phyloP scores from a whole-genome alignment of 352 stramenopile genomes.

The Phytophthora pisi region DNA sequence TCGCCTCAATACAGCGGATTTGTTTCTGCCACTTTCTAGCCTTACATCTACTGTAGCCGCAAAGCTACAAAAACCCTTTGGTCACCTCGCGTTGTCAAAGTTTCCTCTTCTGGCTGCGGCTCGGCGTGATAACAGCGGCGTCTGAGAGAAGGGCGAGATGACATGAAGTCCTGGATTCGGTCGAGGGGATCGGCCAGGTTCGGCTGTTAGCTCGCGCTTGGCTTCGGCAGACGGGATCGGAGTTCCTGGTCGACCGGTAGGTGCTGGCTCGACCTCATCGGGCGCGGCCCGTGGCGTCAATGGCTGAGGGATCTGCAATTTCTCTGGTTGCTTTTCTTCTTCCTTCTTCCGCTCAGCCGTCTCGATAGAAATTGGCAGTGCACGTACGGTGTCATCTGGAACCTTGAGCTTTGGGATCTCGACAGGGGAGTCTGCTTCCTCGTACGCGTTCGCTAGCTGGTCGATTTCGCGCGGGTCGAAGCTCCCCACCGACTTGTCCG shows the following conservation, averaged over 20 bases:
- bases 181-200: constrained; percentile 47
- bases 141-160: constrained; percentile 76
- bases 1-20: constrained; percentile 24
- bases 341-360: constrained; percentile 7
- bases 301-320: constrained; percentile 9
- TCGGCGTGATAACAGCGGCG: constrained; percentile 61
- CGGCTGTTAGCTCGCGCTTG: constrained; percentile 10
- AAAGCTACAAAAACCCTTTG: background rate
- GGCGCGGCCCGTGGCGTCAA: constrained; percentile 14
- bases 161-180: constrained; percentile 39
- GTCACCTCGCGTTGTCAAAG: constrained; percentile 67
- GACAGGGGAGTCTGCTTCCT: constrained; percentile 33
- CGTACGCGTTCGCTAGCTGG: constrained; percentile 67
- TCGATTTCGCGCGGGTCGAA: constrained; percentile 59
- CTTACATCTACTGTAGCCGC: background rate
- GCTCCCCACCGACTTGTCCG: constrained; percentile 25
- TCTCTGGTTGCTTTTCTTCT: constrained; percentile 14
- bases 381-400: constrained; percentile 2
- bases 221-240: constrained; percentile 13
- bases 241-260: constrained; percentile 11
- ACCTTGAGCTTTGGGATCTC: background rate
- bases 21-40: background rate
- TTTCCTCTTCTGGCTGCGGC: constrained; percentile 43
- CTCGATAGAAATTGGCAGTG: background rate
- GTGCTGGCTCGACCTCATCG: constrained; percentile 3